Conservation (phyloP, 306 rosid genomes). For the Bauhinia variegata region DNA sequence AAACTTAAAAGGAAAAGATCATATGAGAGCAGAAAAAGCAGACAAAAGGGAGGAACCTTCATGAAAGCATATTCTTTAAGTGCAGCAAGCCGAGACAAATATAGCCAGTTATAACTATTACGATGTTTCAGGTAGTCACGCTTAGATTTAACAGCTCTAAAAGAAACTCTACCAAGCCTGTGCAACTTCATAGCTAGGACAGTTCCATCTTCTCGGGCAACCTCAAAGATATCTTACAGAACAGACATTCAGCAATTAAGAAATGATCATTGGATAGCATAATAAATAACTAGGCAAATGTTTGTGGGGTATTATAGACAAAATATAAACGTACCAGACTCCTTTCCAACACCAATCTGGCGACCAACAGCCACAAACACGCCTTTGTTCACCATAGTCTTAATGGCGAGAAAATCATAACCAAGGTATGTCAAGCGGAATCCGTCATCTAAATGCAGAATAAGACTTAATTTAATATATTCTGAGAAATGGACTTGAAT, state of each 20-base stretch:
- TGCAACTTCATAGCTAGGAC: conserved; percentile 85
- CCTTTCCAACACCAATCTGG: conserved; percentile 96
- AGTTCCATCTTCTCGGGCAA: conserved; percentile 85
- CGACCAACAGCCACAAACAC: conserved; percentile 87
- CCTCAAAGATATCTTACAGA: conserved; percentile 86
- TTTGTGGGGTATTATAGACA: not conserved
- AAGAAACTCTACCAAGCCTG: conserved; percentile 90
- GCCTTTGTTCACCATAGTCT: conserved; percentile 85
- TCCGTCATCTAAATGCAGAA: conserved; percentile 74
- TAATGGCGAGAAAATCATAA: conserved; percentile 95
- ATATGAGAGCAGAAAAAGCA: not conserved
- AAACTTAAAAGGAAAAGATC: not conserved
- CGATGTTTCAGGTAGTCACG: conserved; percentile 93
- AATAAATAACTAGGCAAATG: too few species aligned
- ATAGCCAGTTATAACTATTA: conserved; percentile 89
- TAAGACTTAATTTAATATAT: conserved; percentile 16
- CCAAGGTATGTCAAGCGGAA: conserved; percentile 97
- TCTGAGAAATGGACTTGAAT: not conserved
- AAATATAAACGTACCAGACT: conserved; percentile 65
- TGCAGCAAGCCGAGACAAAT: conserved; percentile 93
- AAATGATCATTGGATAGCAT: not conserved
- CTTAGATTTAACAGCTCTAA: conserved; percentile 91
- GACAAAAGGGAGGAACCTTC: conserved; percentile 59
- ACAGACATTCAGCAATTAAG: conserved; percentile 18
- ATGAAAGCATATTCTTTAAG: conserved; percentile 89